These are phyloP conservation scores for Termitomyces sp. DNA, from an alignment of 768 basidiomycete genomes.

Conservation along the genomic window DNA sequence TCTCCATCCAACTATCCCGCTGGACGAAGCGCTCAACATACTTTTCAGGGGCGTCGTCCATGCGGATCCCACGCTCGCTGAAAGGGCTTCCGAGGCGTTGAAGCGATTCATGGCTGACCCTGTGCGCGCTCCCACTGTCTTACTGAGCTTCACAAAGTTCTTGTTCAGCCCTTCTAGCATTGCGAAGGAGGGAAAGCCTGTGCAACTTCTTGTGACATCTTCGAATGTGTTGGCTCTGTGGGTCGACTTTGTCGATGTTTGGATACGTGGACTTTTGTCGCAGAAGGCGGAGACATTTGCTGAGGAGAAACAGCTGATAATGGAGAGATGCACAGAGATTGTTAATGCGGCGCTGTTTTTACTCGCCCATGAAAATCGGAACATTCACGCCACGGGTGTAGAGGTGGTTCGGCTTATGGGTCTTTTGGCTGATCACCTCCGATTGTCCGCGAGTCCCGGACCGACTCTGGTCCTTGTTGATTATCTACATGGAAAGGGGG, in stretches of 20 bases:
- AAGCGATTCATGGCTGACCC: constrained; percentile 68
- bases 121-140: constrained; percentile 46
- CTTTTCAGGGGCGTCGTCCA: constrained; percentile 81
- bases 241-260: constrained; percentile 64
- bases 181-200: constrained; percentile 55
- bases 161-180: constrained; percentile 68
- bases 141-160: constrained; percentile 63
- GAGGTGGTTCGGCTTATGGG: constrained; percentile 59
- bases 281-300: constrained; percentile 32
- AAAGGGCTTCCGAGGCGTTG: constrained; percentile 63
- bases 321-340: constrained; percentile 52
- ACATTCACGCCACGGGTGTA: constrained; percentile 55
- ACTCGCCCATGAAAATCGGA: constrained; percentile 48
- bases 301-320: constrained; percentile 38
- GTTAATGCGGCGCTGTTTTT: constrained; percentile 74
- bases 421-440: constrained; percentile 39
- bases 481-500: constrained; percentile 45
- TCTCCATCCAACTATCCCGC: constrained; percentile 48
- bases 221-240: constrained; percentile 66
- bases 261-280: constrained; percentile 48
- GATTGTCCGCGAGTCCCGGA: constrained; percentile 20
- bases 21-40: constrained; percentile 68
- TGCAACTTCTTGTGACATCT: constrained; percentile 63
- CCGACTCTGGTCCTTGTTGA: constrained; percentile 39
- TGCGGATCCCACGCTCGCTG: constrained; percentile 69